Evolutionary conservation across 805 yeast genomes (phyloP), one percentile per base, ranked within the genome.

Genomic region (Schizosaccharomyces cryophilus): DNA sequence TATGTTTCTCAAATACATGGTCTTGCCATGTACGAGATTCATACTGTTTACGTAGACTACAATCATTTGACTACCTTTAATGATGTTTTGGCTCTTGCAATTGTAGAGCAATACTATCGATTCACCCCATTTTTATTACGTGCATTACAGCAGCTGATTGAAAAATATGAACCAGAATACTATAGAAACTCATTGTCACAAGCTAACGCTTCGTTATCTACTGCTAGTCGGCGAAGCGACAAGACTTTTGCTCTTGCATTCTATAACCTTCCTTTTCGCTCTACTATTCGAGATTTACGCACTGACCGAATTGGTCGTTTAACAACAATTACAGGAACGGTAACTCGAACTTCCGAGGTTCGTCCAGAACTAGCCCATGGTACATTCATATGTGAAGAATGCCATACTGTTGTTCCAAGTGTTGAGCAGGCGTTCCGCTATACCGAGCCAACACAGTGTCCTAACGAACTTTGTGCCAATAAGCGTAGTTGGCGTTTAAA

Each of bases 281-380:
- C 86, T 67, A 79, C 95, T 70, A 84, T 93, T 66, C 80, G 98
- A 69, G 97, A 90, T 68, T 78, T 93, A 62, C 79, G 93, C 67
- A 85, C 96, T 1, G 95, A 86, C 66, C 84, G 83, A 65, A 84
- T 93, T 62, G 98, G 97, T 17, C 77, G 85, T 9, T 76, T 90
- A 63, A 77, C 87, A 74, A 76, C 90, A 9, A 85, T 90, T 42
- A 82, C 90, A 7, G 98, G 97, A 62, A 93, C 98, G 0, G 95
- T 93, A 4, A 90, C 97, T 0, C 80, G 97, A 70, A 87, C 97
- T 0, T 84, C 94, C 26, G 97, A 93, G 73, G 96, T 93, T 13
- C 80, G 97, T 62, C 98, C 98, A 0, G 98, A 93, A 71, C 77
- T 93, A 64, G 87, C 77, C 74, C 80, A 78, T 63, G 98, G 87